A percentile compares a stretch with the other conserved stretches of the same genome.
Conservation (phyloP, 139 green algal species). For the Yamagishiella unicocca region DNA sequence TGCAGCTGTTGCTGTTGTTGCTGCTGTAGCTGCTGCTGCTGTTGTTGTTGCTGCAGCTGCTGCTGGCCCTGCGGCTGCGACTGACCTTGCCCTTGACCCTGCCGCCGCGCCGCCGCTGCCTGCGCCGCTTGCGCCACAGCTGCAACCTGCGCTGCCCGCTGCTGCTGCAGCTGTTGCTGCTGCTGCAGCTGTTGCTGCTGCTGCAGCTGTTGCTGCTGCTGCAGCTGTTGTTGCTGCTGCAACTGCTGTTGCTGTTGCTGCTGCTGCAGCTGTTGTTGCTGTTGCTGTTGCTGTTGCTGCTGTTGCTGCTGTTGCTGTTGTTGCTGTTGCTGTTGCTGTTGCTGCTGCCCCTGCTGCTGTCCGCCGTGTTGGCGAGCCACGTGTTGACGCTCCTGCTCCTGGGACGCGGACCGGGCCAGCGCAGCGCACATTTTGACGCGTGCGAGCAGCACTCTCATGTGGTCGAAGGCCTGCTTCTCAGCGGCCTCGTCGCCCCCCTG, state of each 20-base stretch:
- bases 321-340: not conserved
- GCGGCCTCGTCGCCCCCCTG: constrained; percentile 2
- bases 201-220: too few species aligned
- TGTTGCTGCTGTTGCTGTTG: not conserved
- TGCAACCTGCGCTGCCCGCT: not conserved
- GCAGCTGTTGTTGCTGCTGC: too few species aligned
- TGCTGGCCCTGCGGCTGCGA: not conserved
- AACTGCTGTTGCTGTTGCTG: not conserved
- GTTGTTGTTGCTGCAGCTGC: not conserved
- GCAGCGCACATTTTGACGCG: constrained; percentile 28
- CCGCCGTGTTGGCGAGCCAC: too few species aligned
- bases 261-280: not conserved
- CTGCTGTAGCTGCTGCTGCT: constrained; percentile 1
- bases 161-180: constrained; percentile 1
- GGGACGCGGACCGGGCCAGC: not conserved
- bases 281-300: not conserved
- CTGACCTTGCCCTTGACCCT: not conserved
- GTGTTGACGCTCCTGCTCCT: constrained; percentile 18
- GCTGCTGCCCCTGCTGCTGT: not conserved
- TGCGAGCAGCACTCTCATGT: not conserved
- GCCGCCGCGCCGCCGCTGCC: not conserved
- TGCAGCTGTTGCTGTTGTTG: not conserved
- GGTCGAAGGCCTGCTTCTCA: constrained; percentile 23
- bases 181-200: not conserved
- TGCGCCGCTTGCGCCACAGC: not conserved